Percentiles rank a stretch among this genome's conserved stretches.
These are phyloP conservation scores for Fusarium citri DNA, from an alignment of 2,329 filamentous ascomycete species.

Conservation along the genomic window DNA sequence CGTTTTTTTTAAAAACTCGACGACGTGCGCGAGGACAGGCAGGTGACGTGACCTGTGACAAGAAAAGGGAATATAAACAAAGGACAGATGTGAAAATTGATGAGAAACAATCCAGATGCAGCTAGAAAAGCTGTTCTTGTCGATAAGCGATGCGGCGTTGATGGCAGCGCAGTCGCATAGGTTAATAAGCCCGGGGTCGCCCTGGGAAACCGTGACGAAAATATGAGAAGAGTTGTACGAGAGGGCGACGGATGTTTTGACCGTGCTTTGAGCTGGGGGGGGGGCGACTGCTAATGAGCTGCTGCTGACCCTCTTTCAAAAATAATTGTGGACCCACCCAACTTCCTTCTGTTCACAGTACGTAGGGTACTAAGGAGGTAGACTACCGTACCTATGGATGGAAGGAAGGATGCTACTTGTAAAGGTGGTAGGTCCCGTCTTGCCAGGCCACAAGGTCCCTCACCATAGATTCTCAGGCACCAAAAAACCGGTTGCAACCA, in stretches of 20 bases:
- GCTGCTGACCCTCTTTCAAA: constrained; percentile 41
- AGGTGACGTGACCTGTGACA: constrained; percentile 19
- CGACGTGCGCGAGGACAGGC: constrained; percentile 3
- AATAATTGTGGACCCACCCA: constrained; percentile 21
- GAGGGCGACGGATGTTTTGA: constrained; percentile 41
- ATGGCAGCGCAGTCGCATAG: constrained; percentile 47
- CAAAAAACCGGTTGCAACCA: constrained; percentile 34
- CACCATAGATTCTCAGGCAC: constrained; percentile 37
- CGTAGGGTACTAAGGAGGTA: background rate
- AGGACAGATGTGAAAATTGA: constrained; percentile 18
- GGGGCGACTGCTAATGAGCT: constrained; percentile 35
- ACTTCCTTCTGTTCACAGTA: background rate
- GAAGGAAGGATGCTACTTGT: background rate
- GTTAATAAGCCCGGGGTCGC: constrained; percentile 42
- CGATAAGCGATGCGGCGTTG: constrained; percentile 43
- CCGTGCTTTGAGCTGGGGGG: constrained; percentile 37
- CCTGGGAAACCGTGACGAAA: constrained; percentile 48
- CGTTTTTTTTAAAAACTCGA: constrained; percentile 35
- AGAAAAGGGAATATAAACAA: constrained; percentile 23
- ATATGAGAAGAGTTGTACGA: constrained; percentile 43
- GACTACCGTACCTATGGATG: too few relatives aligned
- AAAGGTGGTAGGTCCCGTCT: background rate
- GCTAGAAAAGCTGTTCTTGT: constrained; percentile 32
- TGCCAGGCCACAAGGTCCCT: constrained; percentile 20
- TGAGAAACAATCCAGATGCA: constrained; percentile 31